Base-by-base conservation (phyloP, 805 yeast species). In the Candida broadrunensis region DNA sequence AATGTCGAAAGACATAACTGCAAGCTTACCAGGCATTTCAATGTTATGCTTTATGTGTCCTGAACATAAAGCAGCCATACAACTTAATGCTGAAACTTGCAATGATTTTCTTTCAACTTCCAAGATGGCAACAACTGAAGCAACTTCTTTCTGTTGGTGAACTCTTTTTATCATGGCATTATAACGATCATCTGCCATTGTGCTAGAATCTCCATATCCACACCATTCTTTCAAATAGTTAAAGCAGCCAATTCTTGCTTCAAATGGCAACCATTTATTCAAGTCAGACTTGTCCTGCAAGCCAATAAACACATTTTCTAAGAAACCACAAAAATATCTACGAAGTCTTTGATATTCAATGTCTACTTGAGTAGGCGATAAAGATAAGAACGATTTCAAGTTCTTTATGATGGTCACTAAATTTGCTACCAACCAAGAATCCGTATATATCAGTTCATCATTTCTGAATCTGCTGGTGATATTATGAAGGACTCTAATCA, bases 151-250 rank as follows among this genome's bases (percentile, higher is more conserved):
- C 51, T 56, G 55, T 7, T 54, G 52, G 49, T 62, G 70, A 39
- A 67, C 63, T 11, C 62, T 67, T 32, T 67, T 67, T 14, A 79
- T 70, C 80, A 83, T 83, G 1, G 62, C 50, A 4, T 65, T 57
- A 48, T 88, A 88, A 34, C 97, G 70, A 32, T 83, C 85, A 23
- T 79, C 80, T 2, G 88, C 77, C 2, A 81, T 54, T 1, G 70
- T 55, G 7, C 78, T 73, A 18, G 80, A 70, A 38, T 78, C 82
- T 2, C 98, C 97, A 60, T 79, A 80, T 0, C 95, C 96, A 59
- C 97, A 89, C 99, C 99, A 93, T 57, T 88, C 95, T 49, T 86
- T 90, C 42, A 93, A 67, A 52, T 78, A 84, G 35, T 81, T 78
- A 65, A 88, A 90, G 46, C 95, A 85, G 2, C 87, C 84, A 23